Evolutionary conservation across 2,329 filamentous ascomycete genomes (phyloP).

Genomic region (Colletotrichum sp.): DNA sequence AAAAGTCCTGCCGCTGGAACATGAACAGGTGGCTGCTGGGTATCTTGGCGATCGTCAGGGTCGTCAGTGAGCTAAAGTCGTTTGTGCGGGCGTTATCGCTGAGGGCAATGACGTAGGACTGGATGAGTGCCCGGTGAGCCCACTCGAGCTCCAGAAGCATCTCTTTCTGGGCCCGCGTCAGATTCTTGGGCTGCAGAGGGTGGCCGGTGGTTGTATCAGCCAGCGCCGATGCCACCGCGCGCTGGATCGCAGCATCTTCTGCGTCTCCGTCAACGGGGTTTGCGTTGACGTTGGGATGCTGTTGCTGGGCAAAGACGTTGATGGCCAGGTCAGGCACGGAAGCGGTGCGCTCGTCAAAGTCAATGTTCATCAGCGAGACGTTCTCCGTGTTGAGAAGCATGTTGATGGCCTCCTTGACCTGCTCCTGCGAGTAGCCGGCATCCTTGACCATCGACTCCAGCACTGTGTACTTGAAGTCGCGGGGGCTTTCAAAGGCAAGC

Average conservation of each 20-base stretch:
- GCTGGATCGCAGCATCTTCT: slow-evolving; percentile 1
- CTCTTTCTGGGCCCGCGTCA: slow-evolving; percentile 70
- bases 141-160: slow-evolving; percentile 73
- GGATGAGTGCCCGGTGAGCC: slow-evolving; percentile 71
- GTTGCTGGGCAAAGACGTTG: neutral
- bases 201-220: slow-evolving; percentile 25
- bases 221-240: slow-evolving; percentile 10
- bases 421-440: slow-evolving; percentile 34
- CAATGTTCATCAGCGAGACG: slow-evolving; percentile 30
- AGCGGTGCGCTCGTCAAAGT: slow-evolving; percentile 35
- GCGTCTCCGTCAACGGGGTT: neutral
- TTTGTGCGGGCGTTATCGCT: slow-evolving; percentile 58
- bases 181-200: slow-evolving; percentile 55
- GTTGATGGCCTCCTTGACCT: slow-evolving; percentile 37
- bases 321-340: neutral
- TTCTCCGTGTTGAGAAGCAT: slow-evolving; percentile 40
- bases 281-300: slow-evolving; percentile 20
- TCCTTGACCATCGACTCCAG: slow-evolving; percentile 41
- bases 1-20: slow-evolving; percentile 64
- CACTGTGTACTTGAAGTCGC: slow-evolving; percentile 33
- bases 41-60: slow-evolving; percentile 67
- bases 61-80: slow-evolving; percentile 59
- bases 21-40: slow-evolving; percentile 65
- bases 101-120: slow-evolving; percentile 69
- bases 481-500: slow-evolving; percentile 26